A percentile compares a stretch with the other conserved stretches of the same genome.
phyloP scores from a whole-genome alignment of 2,329 filamentous ascomycete genomes.

The Colletotrichum sp. region DNA sequence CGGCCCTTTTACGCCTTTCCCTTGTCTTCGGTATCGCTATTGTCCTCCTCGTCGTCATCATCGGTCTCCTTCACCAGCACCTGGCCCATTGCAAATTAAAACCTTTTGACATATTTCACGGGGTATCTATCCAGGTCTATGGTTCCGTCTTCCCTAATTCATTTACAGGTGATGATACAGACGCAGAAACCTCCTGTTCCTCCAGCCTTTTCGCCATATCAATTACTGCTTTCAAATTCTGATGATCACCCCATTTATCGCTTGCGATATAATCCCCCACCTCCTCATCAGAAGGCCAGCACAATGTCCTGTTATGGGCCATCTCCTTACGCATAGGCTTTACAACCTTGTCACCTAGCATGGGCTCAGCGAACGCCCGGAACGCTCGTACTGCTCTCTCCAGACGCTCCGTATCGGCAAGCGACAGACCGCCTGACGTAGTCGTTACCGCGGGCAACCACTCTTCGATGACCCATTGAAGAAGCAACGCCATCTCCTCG shows the following conservation, averaged over 20 bases:
- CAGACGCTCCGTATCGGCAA: conserved; percentile 27
- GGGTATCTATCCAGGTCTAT: background rate
- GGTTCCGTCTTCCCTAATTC: background rate
- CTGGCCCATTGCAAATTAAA: background rate
- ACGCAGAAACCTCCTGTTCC: background rate
- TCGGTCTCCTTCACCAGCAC: background rate
- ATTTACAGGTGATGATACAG: background rate
- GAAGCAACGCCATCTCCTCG: conserved; percentile 58
- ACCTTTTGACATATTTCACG: background rate
- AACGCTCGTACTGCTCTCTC: conserved; percentile 49
- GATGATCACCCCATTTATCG: conserved; percentile 4
- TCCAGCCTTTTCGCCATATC: background rate
- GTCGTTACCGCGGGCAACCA: conserved; percentile 39
- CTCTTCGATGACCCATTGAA: conserved; percentile 62
- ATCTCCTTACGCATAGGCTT: conserved; percentile 25
- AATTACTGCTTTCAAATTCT: background rate
- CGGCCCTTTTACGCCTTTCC: background rate
- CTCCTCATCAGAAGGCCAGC: conserved; percentile 44
- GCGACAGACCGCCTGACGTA: conserved; percentile 30
- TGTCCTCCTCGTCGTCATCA: background rate
- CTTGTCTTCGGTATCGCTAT: background rate
- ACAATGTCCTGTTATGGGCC: background rate
- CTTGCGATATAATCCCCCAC: conserved; percentile 35
- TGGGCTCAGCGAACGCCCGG: conserved; percentile 49
- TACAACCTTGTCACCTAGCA: conserved; percentile 38